Conservation (phyloP, 352 stramenopile species). For the Phytophthora citrophthora region DNA sequence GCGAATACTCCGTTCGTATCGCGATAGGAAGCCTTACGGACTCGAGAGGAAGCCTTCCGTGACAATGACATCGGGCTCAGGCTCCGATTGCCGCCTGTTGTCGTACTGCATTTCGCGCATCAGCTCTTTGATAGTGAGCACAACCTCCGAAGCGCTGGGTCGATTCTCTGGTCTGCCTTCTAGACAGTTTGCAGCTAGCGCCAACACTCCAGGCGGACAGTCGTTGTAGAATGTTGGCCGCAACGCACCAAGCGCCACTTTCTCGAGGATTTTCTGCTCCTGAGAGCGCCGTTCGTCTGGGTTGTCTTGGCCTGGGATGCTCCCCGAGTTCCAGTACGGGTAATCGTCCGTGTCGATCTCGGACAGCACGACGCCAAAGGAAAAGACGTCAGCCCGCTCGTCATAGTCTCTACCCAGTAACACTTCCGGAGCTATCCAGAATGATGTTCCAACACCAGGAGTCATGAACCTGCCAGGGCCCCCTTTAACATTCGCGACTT, state of each 20-base stretch:
- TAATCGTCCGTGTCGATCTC: slow-evolving; percentile 62
- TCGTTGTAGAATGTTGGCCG: slow-evolving; percentile 62
- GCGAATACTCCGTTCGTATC: slow-evolving; percentile 12
- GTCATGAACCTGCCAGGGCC: slow-evolving; percentile 59
- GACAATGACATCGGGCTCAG: slow-evolving; percentile 32
- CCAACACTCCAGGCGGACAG: slow-evolving; percentile 46
- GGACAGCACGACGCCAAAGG: slow-evolving; percentile 53
- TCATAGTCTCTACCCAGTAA: slow-evolving; percentile 51
- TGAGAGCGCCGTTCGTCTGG: slow-evolving; percentile 37
- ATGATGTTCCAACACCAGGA: slow-evolving; percentile 48
- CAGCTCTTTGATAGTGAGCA: slow-evolving; percentile 45
- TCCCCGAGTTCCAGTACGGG: slow-evolving; percentile 52
- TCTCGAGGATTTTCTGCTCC: slow-evolving; percentile 50
- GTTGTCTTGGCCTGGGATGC: slow-evolving; percentile 30
- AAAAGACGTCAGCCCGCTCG: slow-evolving; percentile 53
- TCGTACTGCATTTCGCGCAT: slow-evolving; percentile 32
- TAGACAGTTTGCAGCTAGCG: slow-evolving; percentile 50
- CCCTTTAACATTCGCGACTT: slow-evolving; percentile 12
- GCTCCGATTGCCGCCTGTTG: slow-evolving; percentile 16
- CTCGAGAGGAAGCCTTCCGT: slow-evolving; percentile 38
- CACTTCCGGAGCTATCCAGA: slow-evolving; percentile 56
- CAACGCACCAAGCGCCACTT: slow-evolving; percentile 42
- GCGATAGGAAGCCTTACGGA: slow-evolving; percentile 12
- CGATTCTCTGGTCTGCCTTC: slow-evolving; percentile 51
- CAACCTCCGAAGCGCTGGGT: slow-evolving; percentile 46